These are phyloP conservation scores for Beta lomatogona DNA, from an alignment of 179 eudicot genomes.

Conservation along the genomic window DNA sequence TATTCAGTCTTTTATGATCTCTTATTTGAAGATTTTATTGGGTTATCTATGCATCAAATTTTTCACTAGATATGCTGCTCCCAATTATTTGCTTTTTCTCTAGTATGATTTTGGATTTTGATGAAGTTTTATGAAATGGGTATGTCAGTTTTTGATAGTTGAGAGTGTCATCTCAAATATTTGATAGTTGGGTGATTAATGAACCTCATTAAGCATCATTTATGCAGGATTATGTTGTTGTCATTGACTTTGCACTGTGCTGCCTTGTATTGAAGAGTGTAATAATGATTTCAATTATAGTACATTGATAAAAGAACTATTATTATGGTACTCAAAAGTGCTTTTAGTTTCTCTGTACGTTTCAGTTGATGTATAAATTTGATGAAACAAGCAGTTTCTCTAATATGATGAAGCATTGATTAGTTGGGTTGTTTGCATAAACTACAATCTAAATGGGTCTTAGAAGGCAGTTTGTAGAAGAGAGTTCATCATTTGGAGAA, in stretches of 20 bases:
- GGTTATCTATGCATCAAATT: neutral
- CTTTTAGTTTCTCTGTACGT: neutral
- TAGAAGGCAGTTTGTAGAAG: neutral
- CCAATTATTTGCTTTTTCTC: neutral
- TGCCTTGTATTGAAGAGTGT: neutral
- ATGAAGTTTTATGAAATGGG: conserved; percentile 2
- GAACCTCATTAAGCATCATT: neutral
- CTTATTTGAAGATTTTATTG: neutral
- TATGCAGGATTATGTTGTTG: neutral
- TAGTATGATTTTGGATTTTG: neutral
- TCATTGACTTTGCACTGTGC: conserved; percentile 3
- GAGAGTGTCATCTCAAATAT: neutral
- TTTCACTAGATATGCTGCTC: neutral
- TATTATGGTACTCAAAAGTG: neutral
- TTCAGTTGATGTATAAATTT: neutral
- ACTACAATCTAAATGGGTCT: neutral
- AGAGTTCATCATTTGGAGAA: neutral
- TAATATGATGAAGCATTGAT: neutral
- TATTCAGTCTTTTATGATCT: neutral
- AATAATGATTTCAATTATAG: neutral
- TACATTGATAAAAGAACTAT: neutral
- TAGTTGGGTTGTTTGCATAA: neutral
- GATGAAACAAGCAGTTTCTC: neutral
- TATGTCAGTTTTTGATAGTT: neutral
- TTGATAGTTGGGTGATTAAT: neutral